Evolutionary conservation across 2,329 filamentous ascomycete species (phyloP).

Genomic region (Diaporthe sp.): DNA sequence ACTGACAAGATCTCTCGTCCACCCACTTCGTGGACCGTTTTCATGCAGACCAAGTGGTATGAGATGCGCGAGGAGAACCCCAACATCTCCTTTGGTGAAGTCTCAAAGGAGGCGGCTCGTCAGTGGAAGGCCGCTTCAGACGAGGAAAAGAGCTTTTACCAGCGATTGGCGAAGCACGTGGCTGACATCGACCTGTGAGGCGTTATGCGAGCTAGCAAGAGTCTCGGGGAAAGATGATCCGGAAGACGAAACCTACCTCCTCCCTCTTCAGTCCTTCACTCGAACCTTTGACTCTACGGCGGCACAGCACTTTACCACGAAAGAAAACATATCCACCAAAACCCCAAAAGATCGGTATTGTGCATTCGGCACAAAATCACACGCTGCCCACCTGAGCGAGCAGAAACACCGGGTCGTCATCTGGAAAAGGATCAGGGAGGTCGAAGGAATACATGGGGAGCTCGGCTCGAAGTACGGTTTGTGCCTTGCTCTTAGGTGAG

Average conservation of each 20-base stretch:
- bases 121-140: no score
- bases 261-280: background rate
- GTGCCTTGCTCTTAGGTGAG: conserved; percentile 35
- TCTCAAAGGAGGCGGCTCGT: background rate
- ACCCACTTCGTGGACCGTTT: conserved; percentile 45
- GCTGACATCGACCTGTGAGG: background rate
- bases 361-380: background rate
- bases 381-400: background rate
- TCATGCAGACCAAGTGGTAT: background rate
- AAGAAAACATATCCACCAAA: background rate
- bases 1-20: conserved; percentile 37
- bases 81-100: conserved; percentile 7
- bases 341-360: background rate
- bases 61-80: conserved; percentile 18
- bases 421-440: background rate
- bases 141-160: no score
- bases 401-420: conserved; percentile 6
- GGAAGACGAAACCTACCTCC: background rate
- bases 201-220: background rate
- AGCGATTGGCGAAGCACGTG: background rate
- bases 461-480: conserved; percentile 1
- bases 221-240: background rate
- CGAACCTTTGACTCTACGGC: no score
- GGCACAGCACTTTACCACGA: background rate
- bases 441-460: background rate